phyloP scores from a whole-genome alignment of 2,329 filamentous ascomycete genomes.

The Clarireedia monteithiana region DNA sequence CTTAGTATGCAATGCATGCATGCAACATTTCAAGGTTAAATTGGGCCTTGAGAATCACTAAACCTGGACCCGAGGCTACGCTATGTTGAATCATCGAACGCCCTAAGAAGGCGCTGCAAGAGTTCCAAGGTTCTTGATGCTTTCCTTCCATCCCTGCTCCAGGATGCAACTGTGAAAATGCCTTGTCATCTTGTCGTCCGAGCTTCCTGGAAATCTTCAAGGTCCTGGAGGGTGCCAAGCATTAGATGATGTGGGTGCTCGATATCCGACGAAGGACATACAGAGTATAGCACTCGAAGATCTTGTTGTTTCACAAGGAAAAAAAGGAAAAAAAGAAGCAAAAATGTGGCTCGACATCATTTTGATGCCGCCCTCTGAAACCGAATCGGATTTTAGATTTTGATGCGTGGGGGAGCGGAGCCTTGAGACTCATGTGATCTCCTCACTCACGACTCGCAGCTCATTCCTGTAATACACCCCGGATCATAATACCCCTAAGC shows the following conservation, averaged over 20 bases:
- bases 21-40: neutral
- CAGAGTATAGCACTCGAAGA: neutral
- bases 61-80: neutral
- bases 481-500: no score
- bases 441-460: no score
- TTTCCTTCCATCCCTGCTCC: neutral
- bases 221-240: neutral
- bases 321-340: neutral
- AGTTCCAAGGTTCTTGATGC: slow-evolving; percentile 2
- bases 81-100: slow-evolving; percentile 4
- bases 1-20: neutral
- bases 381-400: neutral
- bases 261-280: neutral
- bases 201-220: neutral
- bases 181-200: neutral
- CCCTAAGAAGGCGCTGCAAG: slow-evolving; percentile 8
- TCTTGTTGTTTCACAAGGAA: neutral
- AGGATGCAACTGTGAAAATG: no score
- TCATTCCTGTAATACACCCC: no score
- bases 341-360: neutral
- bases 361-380: neutral
- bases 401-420: neutral
- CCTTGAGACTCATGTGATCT: no score
- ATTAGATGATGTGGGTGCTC: neutral
- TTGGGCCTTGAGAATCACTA: slow-evolving; percentile 9